Base-by-base conservation (phyloP, 2,329 filamentous ascomycete species). In the Pseudofabraea citricarpa region DNA sequence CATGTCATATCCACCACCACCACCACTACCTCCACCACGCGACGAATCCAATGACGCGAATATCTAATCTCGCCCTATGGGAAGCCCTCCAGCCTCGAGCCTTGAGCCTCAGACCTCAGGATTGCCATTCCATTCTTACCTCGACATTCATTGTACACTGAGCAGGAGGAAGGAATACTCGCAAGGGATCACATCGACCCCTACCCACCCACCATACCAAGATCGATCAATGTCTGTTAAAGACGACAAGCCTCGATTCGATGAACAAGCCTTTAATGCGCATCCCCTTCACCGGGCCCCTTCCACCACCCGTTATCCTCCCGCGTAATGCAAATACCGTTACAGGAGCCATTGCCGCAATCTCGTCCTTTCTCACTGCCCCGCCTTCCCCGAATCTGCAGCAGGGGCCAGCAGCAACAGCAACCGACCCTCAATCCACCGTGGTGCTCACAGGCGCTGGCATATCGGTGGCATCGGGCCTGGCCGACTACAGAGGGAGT, bases 401-500 rank as follows among this genome's bases (percentile, higher is more conserved):
- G 23, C 38, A 51, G 52, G 21, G 19, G 4, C 55, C 58, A 43
- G 59, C 64, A 46, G 63, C 65, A 22, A 55, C 58, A 43, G 59
- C 64, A 46, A 62, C 65, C 23, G 65, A 69, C 40, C 61, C 67
- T 35, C 54, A 68, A 22, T 57, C 51, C 21, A 82, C 81, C 0
- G 72, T 86, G 21, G 66, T 87, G 13, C 69, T 87, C 31, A 83
- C 90, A 0, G 93, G 93, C 9, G 93, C 93, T 3, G 93, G 93
- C 3, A 86, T 98, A 40, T 95, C 89, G 2, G 91, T 97, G 7
- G 87, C 90, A 4, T 95, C 89, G 9, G 93, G 93, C 0, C 75
- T 98, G 23, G 86, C 91, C 22, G 93, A 98, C 66, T 98, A 98
- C 64, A 76, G 93, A 43, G 93, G 93, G 16, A 74, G 79, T 40